Conservation (phyloP, 495 filamentous ascomycete genomes). For the Trichoderma gamsii region DNA sequence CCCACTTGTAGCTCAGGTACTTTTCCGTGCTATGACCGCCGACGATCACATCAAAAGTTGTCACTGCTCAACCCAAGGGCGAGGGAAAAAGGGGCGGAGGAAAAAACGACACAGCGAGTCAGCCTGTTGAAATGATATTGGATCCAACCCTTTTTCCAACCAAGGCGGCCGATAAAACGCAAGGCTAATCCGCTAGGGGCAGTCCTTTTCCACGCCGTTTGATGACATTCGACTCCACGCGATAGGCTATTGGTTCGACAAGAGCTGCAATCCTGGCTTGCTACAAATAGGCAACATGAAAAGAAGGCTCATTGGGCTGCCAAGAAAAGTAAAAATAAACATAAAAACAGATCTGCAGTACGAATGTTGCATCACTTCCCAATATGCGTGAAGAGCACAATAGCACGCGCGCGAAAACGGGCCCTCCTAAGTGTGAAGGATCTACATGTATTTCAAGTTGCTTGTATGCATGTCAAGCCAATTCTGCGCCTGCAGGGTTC, state of each 20-base stretch:
- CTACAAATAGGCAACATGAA: background rate
- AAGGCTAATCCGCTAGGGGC: background rate
- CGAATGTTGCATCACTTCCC: background rate
- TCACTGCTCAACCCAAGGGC: background rate
- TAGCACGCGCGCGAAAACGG: background rate
- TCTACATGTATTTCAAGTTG: background rate
- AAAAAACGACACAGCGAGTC: background rate
- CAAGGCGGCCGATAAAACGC: background rate
- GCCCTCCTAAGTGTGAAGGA: background rate
- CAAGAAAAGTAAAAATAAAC: background rate
- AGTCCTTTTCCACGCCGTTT: background rate
- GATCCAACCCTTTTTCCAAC: background rate
- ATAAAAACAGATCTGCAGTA: background rate
- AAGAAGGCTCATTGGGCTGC: background rate
- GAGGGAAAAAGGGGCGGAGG: background rate
- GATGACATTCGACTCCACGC: constrained; percentile 2
- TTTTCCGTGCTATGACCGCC: background rate
- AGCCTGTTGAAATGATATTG: background rate
- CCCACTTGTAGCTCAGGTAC: too few relatives aligned
- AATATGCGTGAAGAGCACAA: background rate
- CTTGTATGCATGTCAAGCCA: background rate
- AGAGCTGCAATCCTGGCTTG: background rate
- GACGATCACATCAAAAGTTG: background rate
- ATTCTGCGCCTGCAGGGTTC: background rate
- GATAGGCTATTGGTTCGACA: background rate